Evolutionary conservation across 768 basidiomycete species (phyloP), one percentile per base, ranked within the genome.

Genomic region (Favolaschia claudopus): DNA sequence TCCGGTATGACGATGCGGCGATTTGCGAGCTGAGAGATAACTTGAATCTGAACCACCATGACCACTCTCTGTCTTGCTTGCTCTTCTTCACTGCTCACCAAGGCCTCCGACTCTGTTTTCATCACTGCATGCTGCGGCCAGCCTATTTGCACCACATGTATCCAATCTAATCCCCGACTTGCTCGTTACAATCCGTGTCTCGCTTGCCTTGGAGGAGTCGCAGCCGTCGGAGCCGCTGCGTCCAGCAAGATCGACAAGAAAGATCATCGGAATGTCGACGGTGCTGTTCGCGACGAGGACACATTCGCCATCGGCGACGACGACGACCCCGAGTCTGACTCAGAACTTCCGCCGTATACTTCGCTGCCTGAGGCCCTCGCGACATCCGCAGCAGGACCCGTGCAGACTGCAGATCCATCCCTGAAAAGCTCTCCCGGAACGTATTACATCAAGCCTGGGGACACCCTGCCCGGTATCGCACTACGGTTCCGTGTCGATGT

Each of bases 151-250:
- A 75, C 79, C 7, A 53, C 69, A 3, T 93, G 91, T 67, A 72
- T 88, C 20, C 53, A 70, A 2, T 68, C 75, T 3, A 92, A 91
- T 67, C 86, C 89, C 1, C 82, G 91, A 17, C 77, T 92, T 20
- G 74, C 79, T 31, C 76, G 85, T 55, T 92, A 92, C 67, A 76
- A 91, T 67, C 91, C 91, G 7, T 93, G 91, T 70, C 72, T 93
- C 17, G 78, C 80, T 7, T 92, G 91, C 67, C 77, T 90, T 2
- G 83, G 79, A 13, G 88, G 88, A 3, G 81, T 86, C 2, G 79
- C 70, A 15, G 79, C 81, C 9, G 65, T 79, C 27, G 67, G 64
- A 27, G 34, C 52, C 1, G 27, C 34, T 20, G 24, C 49, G 25
- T 24, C 27, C 48, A 49, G 28, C 31, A 39, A n/a, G 22, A 40